Evolutionary conservation across 306 rosid genomes (phyloP).

Genomic region (Luffa acutangula): DNA sequence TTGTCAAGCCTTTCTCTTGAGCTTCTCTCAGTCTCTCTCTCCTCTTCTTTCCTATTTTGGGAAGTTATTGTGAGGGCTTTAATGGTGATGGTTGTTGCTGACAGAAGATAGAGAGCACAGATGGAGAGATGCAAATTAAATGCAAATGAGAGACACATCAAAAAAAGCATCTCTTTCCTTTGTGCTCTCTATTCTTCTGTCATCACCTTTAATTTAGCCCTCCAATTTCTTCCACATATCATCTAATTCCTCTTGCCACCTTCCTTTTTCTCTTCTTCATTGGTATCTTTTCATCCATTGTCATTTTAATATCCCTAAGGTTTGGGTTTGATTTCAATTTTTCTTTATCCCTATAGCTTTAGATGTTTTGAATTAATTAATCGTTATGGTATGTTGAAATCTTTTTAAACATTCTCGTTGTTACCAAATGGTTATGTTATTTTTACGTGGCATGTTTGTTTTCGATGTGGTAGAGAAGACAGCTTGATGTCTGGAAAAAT

Average conservation of each 20-base stretch:
- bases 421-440: too few relatives aligned
- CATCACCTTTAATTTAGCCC: conserved; percentile 26
- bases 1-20: too few relatives aligned
- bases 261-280: neutral
- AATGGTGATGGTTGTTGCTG: neutral
- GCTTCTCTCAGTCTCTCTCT: too few relatives aligned
- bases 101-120: conserved; percentile 12
- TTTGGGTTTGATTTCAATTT: too few relatives aligned
- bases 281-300: neutral
- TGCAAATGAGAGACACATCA: neutral
- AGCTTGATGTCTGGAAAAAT: too few relatives aligned
- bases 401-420: too few relatives aligned
- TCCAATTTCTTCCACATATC: neutral
- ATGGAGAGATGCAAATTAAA: conserved; percentile 3
- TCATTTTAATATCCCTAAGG: too few relatives aligned
- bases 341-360: too few relatives aligned
- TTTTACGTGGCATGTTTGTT: too few relatives aligned
- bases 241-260: neutral
- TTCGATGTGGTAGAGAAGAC: too few relatives aligned
- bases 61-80: neutral
- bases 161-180: conserved; percentile 47
- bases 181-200: conserved; percentile 90
- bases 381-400: too few relatives aligned
- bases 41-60: neutral
- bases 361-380: too few relatives aligned